phyloP scores from a whole-genome alignment of 164 flowering plant species.

The Vitis cinerea region DNA sequence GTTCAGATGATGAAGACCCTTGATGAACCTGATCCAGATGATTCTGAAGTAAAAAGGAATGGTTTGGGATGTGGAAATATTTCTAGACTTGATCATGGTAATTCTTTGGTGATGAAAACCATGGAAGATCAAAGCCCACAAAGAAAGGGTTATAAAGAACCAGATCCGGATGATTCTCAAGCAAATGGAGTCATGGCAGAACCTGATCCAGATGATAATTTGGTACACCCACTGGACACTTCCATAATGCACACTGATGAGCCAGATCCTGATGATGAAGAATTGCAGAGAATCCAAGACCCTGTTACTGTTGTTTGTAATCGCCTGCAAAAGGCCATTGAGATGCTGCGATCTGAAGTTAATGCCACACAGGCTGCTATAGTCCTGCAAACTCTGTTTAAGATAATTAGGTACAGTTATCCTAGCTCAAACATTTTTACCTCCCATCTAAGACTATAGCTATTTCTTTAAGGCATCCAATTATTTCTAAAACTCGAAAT shows the following conservation, averaged over 20 bases:
- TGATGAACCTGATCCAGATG: conserved; percentile 48
- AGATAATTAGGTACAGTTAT: conserved; percentile 62
- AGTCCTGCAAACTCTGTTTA: conserved; percentile 66
- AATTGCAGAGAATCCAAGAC: conserved; percentile 71
- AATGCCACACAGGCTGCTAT: conserved; percentile 40
- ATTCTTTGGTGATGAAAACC: conserved; percentile 2
- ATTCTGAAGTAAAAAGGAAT: conserved; percentile 4
- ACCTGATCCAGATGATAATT: conserved; percentile 41
- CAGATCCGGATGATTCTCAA: conserved; percentile 31
- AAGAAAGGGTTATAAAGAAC: conserved; percentile 23
- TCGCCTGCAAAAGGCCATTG: conserved; percentile 68
- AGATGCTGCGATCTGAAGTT: conserved; percentile 55
- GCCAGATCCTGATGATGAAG: conserved; percentile 72
- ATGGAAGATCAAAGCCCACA: conserved; percentile 12
- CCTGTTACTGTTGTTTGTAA: conserved; percentile 51
- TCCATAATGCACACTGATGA: conserved; percentile 30
- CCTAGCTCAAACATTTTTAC: background rate
- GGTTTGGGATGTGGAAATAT: conserved; percentile 3
- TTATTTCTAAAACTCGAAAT: background rate
- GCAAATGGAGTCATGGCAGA: conserved; percentile 14
- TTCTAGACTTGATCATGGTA: conserved; percentile 5
- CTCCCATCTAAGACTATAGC: too few relatives aligned
- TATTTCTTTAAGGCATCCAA: too few relatives aligned
- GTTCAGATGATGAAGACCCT: conserved; percentile 1
- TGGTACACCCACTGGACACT: conserved; percentile 4